Evolutionary conservation across 331 rosid species (phyloP), one percentile per base, ranked within the genome.

Genomic region (Pyracantha coccinea): DNA sequence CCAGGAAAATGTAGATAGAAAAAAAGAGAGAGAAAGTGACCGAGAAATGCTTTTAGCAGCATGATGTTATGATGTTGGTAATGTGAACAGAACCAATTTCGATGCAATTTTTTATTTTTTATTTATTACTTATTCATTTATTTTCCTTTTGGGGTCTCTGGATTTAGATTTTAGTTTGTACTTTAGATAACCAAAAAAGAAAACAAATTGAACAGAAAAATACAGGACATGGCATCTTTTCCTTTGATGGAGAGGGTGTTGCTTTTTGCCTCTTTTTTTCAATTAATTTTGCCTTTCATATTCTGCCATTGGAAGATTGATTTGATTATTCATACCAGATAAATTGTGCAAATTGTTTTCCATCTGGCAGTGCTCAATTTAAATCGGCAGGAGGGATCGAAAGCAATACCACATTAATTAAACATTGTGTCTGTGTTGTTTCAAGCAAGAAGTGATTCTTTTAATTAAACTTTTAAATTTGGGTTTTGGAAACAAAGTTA

Each of bases 151-250:
- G 23, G 73, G 76, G 65, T 61, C 64, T 77, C 63, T 77, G 76
- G 44, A 32, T 25, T 74, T 53, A 68, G 83, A 73, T 64, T 23
- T 78, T 31, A 54, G 72, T 75, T 54, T 80, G 84, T 78, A 73
- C 80, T 75, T 70, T 80, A 66, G 77, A 54, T 65, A 62, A 68
- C 73, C 79, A 66, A 76, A 12, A 41, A 65, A 75, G n/a, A n/a
- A 75, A 60, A 10, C 29, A 64, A 84, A 84, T 61, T 73, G 79
- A 76, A 82, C 75, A 69, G 77, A 69, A 25, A 70, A 33, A 2
- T 76, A 75, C 59, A 66, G 73, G 41, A 72, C 82, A 79, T 75
- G 75, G 83, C 77, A 82, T 85, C 89, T 82, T 84, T 79, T 58
- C 82, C 74, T 75, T 63, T 64, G 73, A 32, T 25, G 76, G 70